Evolutionary conservation across 495 filamentous ascomycete genomes (phyloP).

Genomic region (Aspergillus haitiensis): DNA sequence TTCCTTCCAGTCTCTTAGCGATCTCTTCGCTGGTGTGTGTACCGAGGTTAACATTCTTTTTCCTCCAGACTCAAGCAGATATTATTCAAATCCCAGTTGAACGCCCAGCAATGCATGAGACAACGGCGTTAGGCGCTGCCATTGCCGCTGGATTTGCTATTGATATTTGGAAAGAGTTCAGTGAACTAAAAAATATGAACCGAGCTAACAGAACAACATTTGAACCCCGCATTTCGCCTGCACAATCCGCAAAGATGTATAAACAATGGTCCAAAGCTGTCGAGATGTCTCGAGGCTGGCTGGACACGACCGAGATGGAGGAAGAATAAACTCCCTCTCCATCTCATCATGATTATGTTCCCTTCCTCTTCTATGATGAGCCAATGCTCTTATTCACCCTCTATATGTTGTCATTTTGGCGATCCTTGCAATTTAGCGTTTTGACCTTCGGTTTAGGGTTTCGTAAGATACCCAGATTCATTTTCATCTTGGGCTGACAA

Average conservation of each 20-base stretch:
- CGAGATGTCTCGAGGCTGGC: slow-evolving; percentile 87
- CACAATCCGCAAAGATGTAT: slow-evolving; percentile 68
- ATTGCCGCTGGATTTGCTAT: slow-evolving; percentile 90
- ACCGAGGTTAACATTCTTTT: slow-evolving; percentile 19
- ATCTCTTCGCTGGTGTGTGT: background rate
- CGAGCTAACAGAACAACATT: slow-evolving; percentile 73
- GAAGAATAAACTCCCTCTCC: slow-evolving; percentile 29
- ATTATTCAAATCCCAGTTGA: slow-evolving; percentile 86
- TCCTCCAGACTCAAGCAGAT: slow-evolving; percentile 79
- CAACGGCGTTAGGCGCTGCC: slow-evolving; percentile 88
- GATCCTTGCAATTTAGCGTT: slow-evolving; percentile 9
- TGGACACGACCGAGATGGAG: slow-evolving; percentile 50
- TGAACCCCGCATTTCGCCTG: slow-evolving; percentile 59
- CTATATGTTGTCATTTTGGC: slow-evolving; percentile 2
- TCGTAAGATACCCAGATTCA: background rate
- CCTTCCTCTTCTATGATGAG: background rate
- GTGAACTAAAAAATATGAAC: slow-evolving; percentile 78
- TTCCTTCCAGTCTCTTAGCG: background rate
- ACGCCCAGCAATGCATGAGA: slow-evolving; percentile 89
- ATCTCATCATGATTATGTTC: slow-evolving; percentile 11
- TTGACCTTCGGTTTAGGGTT: slow-evolving; percentile 3
- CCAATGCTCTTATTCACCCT: background rate
- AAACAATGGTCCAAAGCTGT: slow-evolving; percentile 83
- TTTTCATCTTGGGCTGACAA: background rate
- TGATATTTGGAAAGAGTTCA: slow-evolving; percentile 75